phyloP scores from a whole-genome alignment of 352 stramenopile species.

The Pilasporangium apinafurcum region DNA sequence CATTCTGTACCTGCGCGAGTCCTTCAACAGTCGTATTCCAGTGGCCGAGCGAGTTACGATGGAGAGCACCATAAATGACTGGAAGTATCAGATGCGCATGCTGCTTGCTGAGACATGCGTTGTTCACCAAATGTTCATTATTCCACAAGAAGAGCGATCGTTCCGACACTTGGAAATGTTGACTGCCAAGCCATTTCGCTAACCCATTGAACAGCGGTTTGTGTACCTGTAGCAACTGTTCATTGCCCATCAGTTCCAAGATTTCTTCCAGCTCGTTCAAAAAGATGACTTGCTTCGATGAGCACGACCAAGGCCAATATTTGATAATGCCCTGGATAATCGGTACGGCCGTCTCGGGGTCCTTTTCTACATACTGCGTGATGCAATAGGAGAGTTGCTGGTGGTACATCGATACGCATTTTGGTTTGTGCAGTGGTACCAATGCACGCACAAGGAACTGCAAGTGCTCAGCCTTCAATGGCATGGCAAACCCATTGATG shows the following conservation, averaged over 20 bases:
- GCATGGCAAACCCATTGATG: constrained; percentile 99
- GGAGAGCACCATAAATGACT: constrained; percentile 91
- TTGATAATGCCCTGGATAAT: constrained; percentile 94
- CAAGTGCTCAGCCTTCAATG: constrained; percentile 97
- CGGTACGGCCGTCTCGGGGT: constrained; percentile 93
- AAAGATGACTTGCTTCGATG: constrained; percentile 95
- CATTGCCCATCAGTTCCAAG: constrained; percentile 90
- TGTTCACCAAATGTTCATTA: constrained; percentile 97
- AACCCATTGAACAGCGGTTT: constrained; percentile 76
- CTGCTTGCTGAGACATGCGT: constrained; percentile 90
- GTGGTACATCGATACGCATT: constrained; percentile 96
- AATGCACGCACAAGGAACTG: constrained; percentile 93
- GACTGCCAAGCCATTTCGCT: constrained; percentile 87
- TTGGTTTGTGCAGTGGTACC: constrained; percentile 98
- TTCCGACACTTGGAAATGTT: constrained; percentile 97
- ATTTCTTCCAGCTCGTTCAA: constrained; percentile 99
- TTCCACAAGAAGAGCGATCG: constrained; percentile 98
- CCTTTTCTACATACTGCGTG: constrained; percentile 99
- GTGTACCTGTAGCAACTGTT: constrained; percentile 76
- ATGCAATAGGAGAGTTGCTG: constrained; percentile 99
- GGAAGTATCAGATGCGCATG: constrained; percentile 92
- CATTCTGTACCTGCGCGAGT: constrained; percentile 67
- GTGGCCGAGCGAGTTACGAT: constrained; percentile 87
- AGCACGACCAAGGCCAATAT: constrained; percentile 94
- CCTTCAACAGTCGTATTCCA: constrained; percentile 97